phyloP scores from a whole-genome alignment of 2,329 filamentous ascomycete species.

The Dothiorella sarmentorum region DNA sequence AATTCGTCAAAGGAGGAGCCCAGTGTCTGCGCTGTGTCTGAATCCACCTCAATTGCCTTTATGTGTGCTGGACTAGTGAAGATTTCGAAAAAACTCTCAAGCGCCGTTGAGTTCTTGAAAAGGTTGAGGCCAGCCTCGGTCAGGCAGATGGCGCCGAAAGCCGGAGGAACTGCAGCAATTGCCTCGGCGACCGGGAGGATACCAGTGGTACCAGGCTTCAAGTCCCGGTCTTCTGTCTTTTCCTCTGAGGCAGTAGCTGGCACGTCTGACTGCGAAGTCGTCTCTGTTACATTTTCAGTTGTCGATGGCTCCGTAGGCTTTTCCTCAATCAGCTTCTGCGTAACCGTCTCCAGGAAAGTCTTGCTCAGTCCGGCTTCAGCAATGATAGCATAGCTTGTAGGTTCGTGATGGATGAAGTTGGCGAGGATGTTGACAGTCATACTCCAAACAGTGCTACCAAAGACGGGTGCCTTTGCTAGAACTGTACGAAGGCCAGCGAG shows the following conservation, averaged over 20 bases:
- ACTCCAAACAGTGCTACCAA: conserved; percentile 93
- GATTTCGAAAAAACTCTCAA: conserved; percentile 90
- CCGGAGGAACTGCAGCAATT: conserved; percentile 79
- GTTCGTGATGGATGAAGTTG: conserved; percentile 97
- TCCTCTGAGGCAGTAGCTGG: not conserved
- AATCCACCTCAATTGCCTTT: conserved; percentile 73
- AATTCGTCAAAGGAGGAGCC: conserved; percentile 91
- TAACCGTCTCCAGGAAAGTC: conserved; percentile 80
- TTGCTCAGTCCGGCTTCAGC: conserved; percentile 89
- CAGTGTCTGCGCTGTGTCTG: conserved; percentile 67
- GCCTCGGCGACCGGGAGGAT: conserved; percentile 87
- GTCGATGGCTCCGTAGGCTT: conserved; percentile 23
- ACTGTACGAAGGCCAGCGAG: conserved; percentile 76
- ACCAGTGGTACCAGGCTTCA: conserved; percentile 55
- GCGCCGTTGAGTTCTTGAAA: conserved; percentile 75
- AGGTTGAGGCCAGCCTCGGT: conserved; percentile 84
- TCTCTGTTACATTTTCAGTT: not conserved
- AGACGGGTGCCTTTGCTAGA: conserved; percentile 73
- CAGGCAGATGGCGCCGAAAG: conserved; percentile 89
- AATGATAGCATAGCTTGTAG: conserved; percentile 94
- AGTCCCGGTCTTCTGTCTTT: conserved; percentile 7
- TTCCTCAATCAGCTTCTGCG: conserved; percentile 40
- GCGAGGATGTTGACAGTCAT: conserved; percentile 87
- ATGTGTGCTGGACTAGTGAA: conserved; percentile 91
- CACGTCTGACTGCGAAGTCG: not conserved